Conservation (phyloP, 129 eudicot species). For the Scalesia atractyloides region DNA sequence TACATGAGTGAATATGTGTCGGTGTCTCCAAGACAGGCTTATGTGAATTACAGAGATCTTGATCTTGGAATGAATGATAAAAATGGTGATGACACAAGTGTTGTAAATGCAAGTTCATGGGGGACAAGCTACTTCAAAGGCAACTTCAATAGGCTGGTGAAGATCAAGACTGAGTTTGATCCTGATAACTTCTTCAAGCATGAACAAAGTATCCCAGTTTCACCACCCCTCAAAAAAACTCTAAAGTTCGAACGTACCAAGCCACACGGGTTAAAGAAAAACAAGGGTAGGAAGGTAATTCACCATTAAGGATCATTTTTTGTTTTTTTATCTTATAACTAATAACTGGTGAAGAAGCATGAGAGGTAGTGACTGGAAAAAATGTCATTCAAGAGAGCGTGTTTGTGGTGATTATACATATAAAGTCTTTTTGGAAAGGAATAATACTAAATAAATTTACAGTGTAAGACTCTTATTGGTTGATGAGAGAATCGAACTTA, state of each 20-base stretch:
- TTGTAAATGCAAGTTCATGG: conserved; percentile 12
- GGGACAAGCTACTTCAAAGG: conserved; percentile 16
- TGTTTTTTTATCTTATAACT: not conserved
- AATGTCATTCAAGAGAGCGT: conserved; percentile 34
- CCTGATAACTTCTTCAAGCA: conserved; percentile 12
- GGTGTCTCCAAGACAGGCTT: conserved; percentile 19
- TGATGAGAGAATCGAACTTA: conserved; percentile 1
- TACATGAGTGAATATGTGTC: conserved; percentile 17
- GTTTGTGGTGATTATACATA: conserved; percentile 12
- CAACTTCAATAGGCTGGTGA: conserved; percentile 13
- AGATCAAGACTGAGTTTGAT: conserved; percentile 16
- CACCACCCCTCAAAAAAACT: not conserved
- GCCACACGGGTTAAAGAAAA: not conserved
- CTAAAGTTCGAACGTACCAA: not conserved
- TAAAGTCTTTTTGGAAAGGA: conserved; percentile 17
- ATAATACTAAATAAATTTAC: conserved; percentile 25
- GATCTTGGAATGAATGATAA: conserved; percentile 24
- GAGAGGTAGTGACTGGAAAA: conserved; percentile 28
- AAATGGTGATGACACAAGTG: conserved; percentile 24
- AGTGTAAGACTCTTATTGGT: conserved; percentile 28
- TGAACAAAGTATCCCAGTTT: conserved; percentile 19
- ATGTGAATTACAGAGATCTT: conserved; percentile 20
- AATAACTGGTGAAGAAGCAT: conserved; percentile 5
- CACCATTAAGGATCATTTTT: conserved; percentile 21
- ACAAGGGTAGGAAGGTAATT: conserved; percentile 12